Base-by-base conservation (phyloP, 352 stramenopile genomes). In the Phytophthora quininea region DNA sequence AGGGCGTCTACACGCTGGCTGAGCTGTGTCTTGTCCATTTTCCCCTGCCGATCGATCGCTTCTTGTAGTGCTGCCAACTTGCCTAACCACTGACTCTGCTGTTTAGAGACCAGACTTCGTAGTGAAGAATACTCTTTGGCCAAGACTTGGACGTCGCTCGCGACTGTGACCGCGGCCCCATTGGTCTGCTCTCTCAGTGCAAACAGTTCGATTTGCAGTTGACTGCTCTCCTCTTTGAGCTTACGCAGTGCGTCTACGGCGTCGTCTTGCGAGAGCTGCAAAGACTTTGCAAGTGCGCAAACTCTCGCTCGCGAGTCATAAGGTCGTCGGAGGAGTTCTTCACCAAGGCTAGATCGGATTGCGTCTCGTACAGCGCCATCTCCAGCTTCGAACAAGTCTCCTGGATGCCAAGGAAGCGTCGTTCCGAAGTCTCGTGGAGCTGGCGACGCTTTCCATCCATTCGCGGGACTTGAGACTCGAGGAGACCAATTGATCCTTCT, bases 231-330 rank as follows among this genome's bases (percentile, higher is more conserved):
- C 10, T 76, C 51, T 42, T 77, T 78, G 3, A 86, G 68, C 45
- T 67, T 63, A 27, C 80, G 73, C 4, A 89, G 57, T 52, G 56
- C 75, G 3, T 84, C 80, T 6, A 31, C 49, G 1, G 70, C 72
- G 50, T 89, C 76, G n/a, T 86, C 74, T 38, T 90, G 82, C 1
- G 76, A 80, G 3, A 71, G 69, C 49, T 87, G 76, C 2, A 88
- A 48, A 0, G 71, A 61, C 49, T 88, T 7, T 79, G 62, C 11
- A 77, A 42, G 24, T 84, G 67, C 1, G 72, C 76, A 38, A 65
- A 61, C 8, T 88, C 82, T n/a, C 64, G 71, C 52, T 88, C 79
- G 3, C 79, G 73, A 9, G 64, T 70, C 53, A 87, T 62, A 8
- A 90, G 37, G 35, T 88, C 72, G 12, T 89, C 78, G 0, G 72